These are phyloP conservation scores for Hansenula anomala DNA, from an alignment of 1,139 yeast genomes.

Conservation along the genomic window DNA sequence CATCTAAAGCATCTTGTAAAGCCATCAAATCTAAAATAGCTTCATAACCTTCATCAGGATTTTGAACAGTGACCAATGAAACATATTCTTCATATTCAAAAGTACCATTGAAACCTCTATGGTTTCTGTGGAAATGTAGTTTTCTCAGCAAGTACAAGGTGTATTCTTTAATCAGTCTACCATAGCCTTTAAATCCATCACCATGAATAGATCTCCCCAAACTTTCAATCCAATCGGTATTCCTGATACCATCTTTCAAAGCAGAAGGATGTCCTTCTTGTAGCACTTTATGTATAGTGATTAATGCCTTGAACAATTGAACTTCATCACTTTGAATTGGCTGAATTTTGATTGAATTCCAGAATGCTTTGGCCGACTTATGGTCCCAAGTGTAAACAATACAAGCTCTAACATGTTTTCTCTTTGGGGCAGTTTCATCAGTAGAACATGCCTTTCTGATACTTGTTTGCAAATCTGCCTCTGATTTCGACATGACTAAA, in stretches of 20 bases:
- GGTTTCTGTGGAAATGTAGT: constrained; percentile 76
- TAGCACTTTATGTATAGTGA: constrained; percentile 84
- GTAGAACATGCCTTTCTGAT: constrained; percentile 82
- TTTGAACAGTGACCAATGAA: constrained; percentile 80
- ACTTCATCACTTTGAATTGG: constrained; percentile 82
- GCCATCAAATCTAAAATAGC: constrained; percentile 82
- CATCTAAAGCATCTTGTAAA: constrained; percentile 80
- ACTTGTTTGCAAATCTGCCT: constrained; percentile 58
- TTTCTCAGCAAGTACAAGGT: constrained; percentile 67
- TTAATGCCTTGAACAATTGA: constrained; percentile 83
- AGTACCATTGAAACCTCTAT: constrained; percentile 89
- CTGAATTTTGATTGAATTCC: constrained; percentile 78
- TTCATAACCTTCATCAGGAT: constrained; percentile 95
- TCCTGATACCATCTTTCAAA: constrained; percentile 75
- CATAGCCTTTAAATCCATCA: constrained; percentile 47
- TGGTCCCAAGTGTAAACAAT: constrained; percentile 97
- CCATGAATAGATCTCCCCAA: constrained; percentile 38
- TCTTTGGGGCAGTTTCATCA: constrained; percentile 90
- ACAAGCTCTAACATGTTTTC: constrained; percentile 93
- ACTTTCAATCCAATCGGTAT: constrained; percentile 57
- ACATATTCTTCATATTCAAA: constrained; percentile 95
- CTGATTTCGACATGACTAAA: constrained; percentile 27
- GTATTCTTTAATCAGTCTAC: constrained; percentile 74
- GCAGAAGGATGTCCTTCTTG: constrained; percentile 95
- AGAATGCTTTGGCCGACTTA: constrained; percentile 77